These are phyloP conservation scores for Helicostylum pulchrum DNA, from an alignment of 192 early-diverging fungal genomes.

Conservation along the genomic window DNA sequence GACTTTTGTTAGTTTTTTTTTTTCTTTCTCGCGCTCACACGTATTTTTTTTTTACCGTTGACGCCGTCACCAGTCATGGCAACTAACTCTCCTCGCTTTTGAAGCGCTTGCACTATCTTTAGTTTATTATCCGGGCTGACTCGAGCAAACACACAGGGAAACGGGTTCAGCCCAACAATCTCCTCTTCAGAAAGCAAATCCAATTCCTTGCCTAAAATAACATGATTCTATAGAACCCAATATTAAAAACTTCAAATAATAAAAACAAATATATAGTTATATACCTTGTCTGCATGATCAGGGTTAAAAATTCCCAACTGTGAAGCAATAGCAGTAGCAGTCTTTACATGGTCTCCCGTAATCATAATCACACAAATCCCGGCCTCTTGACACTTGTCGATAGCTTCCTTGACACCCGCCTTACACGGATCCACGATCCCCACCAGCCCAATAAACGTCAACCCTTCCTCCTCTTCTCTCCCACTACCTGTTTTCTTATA, in stretches of 20 bases:
- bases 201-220: conserved; percentile 86
- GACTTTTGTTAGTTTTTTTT: background rate
- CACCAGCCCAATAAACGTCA: conserved; percentile 87
- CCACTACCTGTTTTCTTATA: too few relatives aligned
- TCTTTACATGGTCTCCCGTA: conserved; percentile 93
- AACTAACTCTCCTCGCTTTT: conserved; percentile 67
- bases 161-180: conserved; percentile 72
- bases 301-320: conserved; percentile 84
- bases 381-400: conserved; percentile 81
- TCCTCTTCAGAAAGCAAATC: conserved; percentile 89
- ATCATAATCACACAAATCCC: conserved; percentile 97
- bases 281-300: conserved; percentile 41
- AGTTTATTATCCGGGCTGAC: conserved; percentile 97
- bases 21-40: too few relatives aligned
- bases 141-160: conserved; percentile 97
- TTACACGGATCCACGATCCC: conserved; percentile 92
- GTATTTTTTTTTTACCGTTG: conserved; percentile 45
- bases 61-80: conserved; percentile 98
- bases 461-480: too few relatives aligned
- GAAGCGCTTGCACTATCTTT: conserved; percentile 89
- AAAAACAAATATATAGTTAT: background rate
- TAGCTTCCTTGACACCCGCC: conserved; percentile 74
- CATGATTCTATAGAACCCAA: conserved; percentile 16
- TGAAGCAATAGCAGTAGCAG: conserved; percentile 89
- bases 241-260: too few relatives aligned